Percentiles rank a stretch among this genome's conserved stretches.
phyloP scores from a whole-genome alignment of 768 basidiomycete species.

The Boletellus emodensis region DNA sequence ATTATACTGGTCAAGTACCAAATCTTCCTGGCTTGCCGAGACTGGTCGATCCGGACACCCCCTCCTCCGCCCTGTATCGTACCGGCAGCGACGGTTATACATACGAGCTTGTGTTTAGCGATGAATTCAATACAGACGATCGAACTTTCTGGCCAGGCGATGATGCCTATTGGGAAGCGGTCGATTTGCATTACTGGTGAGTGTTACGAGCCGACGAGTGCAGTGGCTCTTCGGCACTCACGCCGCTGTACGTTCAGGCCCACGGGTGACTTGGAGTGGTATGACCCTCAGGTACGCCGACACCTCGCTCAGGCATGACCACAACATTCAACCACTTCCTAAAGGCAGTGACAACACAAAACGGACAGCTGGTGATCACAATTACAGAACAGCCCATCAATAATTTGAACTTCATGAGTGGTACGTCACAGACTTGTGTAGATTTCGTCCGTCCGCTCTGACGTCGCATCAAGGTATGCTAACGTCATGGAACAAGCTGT shows the following conservation, averaged over 20 bases:
- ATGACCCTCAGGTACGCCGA: slow-evolving; percentile 58
- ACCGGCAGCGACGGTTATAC: slow-evolving; percentile 71
- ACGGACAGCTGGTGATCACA: slow-evolving; percentile 80
- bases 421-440: slow-evolving; percentile 34
- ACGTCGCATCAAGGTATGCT: slow-evolving; percentile 50
- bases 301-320: neutral
- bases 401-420: slow-evolving; percentile 81
- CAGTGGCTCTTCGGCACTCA: slow-evolving; percentile 4
- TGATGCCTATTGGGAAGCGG: slow-evolving; percentile 85
- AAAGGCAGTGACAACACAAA: slow-evolving; percentile 65
- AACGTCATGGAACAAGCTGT: slow-evolving; percentile 91
- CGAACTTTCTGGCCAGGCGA: slow-evolving; percentile 77
- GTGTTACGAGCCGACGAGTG: slow-evolving; percentile 3
- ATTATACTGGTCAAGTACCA: slow-evolving; percentile 85
- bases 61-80: slow-evolving; percentile 48
- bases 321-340: neutral
- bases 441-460: neutral
- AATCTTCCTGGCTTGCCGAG: slow-evolving; percentile 59
- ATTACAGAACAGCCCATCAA: slow-evolving; percentile 66
- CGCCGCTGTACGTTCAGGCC: slow-evolving; percentile 32
- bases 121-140: slow-evolving; percentile 75
- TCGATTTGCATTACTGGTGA: slow-evolving; percentile 79
- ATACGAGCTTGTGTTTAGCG: slow-evolving; percentile 85
- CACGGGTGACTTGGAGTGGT: slow-evolving; percentile 83
- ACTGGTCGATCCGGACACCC: slow-evolving; percentile 79